These are phyloP conservation scores for Bipolaris bicolor DNA, from an alignment of 2,329 filamentous ascomycete genomes.

Conservation along the genomic window DNA sequence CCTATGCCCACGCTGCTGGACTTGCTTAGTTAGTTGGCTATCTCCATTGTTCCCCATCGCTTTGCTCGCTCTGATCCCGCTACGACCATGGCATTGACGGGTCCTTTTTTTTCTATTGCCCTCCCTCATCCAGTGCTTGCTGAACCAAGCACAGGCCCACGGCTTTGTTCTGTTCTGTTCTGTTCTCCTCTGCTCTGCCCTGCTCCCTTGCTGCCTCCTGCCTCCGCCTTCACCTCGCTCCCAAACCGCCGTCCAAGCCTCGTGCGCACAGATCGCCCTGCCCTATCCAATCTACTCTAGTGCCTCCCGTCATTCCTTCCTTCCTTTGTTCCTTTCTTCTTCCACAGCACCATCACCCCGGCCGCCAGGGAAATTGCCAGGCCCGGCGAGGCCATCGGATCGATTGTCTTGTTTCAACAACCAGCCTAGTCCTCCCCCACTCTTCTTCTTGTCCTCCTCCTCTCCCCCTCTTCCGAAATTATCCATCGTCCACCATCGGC, in stretches of 20 bases:
- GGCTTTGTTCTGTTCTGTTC: background rate
- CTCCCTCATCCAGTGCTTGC: background rate
- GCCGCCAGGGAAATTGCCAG: background rate
- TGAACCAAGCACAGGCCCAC: conserved; percentile 2
- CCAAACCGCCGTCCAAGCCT: background rate
- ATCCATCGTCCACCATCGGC: too few relatives aligned
- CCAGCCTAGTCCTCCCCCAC: too few relatives aligned
- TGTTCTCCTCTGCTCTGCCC: too few relatives aligned
- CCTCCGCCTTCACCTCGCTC: background rate
- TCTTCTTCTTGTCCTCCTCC: too few relatives aligned
- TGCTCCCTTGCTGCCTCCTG: background rate
- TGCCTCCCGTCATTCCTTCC: background rate
- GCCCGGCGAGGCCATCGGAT: conserved; percentile 1
- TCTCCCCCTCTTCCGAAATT: too few relatives aligned
- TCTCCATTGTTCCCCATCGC: too few relatives aligned
- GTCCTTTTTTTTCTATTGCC: background rate
- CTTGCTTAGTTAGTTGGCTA: too few relatives aligned
- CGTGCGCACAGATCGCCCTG: background rate
- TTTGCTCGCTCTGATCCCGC: too few relatives aligned
- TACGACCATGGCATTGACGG: too few relatives aligned
- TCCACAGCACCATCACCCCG: background rate
- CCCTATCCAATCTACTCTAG: background rate
- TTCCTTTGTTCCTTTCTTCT: background rate
- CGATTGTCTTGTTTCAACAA: background rate
- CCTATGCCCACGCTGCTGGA: background rate